Base-by-base conservation (phyloP, 2,329 filamentous ascomycete species). In the Curvularia verruculosa region DNA sequence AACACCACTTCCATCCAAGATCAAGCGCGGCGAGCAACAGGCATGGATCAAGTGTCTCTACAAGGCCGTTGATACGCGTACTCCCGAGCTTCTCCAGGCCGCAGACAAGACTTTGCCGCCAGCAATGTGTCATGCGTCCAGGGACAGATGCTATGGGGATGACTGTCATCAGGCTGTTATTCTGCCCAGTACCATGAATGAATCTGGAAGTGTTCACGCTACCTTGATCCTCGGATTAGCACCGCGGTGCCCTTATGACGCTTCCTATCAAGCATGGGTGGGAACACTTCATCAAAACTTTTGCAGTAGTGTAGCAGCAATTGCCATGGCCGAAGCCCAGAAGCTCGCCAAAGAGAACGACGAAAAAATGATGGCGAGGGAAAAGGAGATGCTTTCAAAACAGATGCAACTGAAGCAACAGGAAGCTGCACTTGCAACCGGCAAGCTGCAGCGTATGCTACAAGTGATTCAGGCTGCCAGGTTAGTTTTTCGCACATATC, bases 221-320 rank as follows among this genome's bases (percentile, higher is more conserved):
- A 37, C 9, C 1, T 21, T 54, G 9, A 43, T 54, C 21, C 19
- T 54, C 12, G 52, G 52, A 8, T 2, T 54, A 12, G 52, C 52
- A 34, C 52, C 52, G n/a, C 52, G 44, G 9, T 49, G 44, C 19
- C 21, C 52, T 36, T 54, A 54, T 9, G 45, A 54, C 9, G 29
- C 15, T n/a, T 23, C 45, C 19, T 54, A 54, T 12, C 45, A 54
- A 34, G 12, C 52, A 8, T 54, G 52, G 52, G 45, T 54, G n/a
- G 26, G 37, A 34, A 54, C 52, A 7, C 52, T 54, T 2, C 52
- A 54, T 34, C 45, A 41, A 24, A 18, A 54, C 26, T 49, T 54
- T 46, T 54, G 44, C 45, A 48, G 47, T 45, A 46, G 29, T 2
- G 44, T 54, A 21, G 46, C 39, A 23, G 28, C 44, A 23, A 31